Conservation (phyloP, 148 eudicot genomes). For the Gaultheria prostrata region DNA sequence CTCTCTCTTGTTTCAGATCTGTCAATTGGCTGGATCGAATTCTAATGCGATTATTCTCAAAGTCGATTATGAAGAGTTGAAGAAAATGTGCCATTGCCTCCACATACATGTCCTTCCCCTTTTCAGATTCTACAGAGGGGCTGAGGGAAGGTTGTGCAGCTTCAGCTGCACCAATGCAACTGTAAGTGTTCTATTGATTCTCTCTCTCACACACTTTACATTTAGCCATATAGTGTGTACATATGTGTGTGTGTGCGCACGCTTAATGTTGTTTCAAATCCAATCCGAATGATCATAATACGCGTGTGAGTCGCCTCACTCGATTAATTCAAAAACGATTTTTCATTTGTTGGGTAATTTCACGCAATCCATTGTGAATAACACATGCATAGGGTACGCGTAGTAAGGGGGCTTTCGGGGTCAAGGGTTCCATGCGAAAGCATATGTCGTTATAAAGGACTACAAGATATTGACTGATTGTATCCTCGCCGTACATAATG, state of each 20-base stretch:
- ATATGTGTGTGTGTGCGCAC: neutral
- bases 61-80: slow-evolving; percentile 73
- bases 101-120: slow-evolving; percentile 85
- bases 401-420: neutral
- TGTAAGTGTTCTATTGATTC: slow-evolving; percentile 25
- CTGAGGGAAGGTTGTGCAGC: slow-evolving; percentile 73
- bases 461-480: neutral
- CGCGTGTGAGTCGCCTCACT: neutral
- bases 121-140: slow-evolving; percentile 84
- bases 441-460: neutral
- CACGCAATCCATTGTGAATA: neutral
- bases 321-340: neutral
- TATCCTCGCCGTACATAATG: neutral
- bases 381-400: no score
- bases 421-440: neutral
- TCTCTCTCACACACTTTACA: neutral
- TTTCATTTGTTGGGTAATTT: neutral
- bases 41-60: slow-evolving; percentile 63
- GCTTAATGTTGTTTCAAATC: neutral
- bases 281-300: neutral
- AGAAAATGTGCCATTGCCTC: slow-evolving; percentile 70
- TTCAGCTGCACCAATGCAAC: slow-evolving; percentile 86
- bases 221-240: neutral
- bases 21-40: slow-evolving; percentile 82
- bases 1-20: slow-evolving; percentile 44